A percentile compares a stretch with the other conserved stretches of the same genome.
Conservation (phyloP, 2,329 filamentous ascomycete genomes). For the Claviceps sp. region DNA sequence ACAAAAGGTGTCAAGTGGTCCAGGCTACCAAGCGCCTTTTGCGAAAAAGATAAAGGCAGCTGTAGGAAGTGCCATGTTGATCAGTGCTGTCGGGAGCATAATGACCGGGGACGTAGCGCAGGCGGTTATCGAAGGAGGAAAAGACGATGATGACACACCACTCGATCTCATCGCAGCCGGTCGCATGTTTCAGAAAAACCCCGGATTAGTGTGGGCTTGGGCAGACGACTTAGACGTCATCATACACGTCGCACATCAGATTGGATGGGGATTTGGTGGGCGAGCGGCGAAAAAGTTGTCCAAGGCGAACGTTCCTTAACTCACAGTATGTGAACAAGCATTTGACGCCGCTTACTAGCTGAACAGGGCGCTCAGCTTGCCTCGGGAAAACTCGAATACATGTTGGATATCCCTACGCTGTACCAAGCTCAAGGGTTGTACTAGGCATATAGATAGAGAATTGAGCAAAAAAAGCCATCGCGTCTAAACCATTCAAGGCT, state of each 20-base stretch:
- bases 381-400: not conserved
- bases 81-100: constrained; percentile 37
- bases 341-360: not conserved
- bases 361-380: not conserved
- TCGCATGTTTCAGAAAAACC: constrained; percentile 45
- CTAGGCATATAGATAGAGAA: too few relatives aligned
- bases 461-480: too few relatives aligned
- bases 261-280: constrained; percentile 39
- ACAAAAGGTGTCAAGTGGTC: constrained; percentile 41
- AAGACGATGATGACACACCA: constrained; percentile 21
- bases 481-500: too few relatives aligned
- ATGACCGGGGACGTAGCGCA: constrained; percentile 30
- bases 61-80: constrained; percentile 44
- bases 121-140: constrained; percentile 26
- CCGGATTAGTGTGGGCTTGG: constrained; percentile 40
- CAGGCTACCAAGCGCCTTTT: constrained; percentile 59
- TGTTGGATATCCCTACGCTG: too few relatives aligned
- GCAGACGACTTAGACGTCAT: constrained; percentile 37
- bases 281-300: not conserved
- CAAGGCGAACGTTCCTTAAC: not conserved
- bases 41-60: constrained; percentile 58
- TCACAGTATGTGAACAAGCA: not conserved
- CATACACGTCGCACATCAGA: constrained; percentile 37
- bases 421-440: too few relatives aligned
- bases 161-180: constrained; percentile 38